Conservation (phyloP, 2,329 filamentous ascomycete species). For the Cladosporium sp. region DNA sequence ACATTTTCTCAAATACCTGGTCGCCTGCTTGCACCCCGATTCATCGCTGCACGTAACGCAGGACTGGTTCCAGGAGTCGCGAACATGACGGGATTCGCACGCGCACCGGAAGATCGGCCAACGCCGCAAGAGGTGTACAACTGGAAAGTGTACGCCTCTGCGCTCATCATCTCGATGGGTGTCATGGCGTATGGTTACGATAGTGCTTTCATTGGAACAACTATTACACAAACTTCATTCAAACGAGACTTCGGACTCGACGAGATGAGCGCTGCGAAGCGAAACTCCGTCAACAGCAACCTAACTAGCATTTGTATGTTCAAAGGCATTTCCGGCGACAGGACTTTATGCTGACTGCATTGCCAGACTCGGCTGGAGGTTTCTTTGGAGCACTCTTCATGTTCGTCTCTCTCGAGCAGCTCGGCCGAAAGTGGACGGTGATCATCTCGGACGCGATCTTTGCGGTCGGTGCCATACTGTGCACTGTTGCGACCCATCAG, state of each 20-base stretch:
- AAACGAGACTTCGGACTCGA: slow-evolving; percentile 39
- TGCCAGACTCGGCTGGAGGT: slow-evolving; percentile 40
- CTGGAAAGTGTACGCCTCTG: slow-evolving; percentile 47
- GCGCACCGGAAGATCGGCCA: slow-evolving; percentile 52
- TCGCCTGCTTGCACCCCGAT: too few relatives aligned
- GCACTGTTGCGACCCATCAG: slow-evolving; percentile 39
- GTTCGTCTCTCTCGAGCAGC: slow-evolving; percentile 41
- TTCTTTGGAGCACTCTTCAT: slow-evolving; percentile 52
- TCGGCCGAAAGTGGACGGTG: slow-evolving; percentile 50
- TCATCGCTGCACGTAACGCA: too few relatives aligned
- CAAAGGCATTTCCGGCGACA: background rate
- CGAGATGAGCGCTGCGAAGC: slow-evolving; percentile 32
- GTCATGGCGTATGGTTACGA: slow-evolving; percentile 49
- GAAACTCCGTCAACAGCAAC: slow-evolving; percentile 42
- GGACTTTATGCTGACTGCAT: background rate
- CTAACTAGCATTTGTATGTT: slow-evolving; percentile 41
- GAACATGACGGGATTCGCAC: slow-evolving; percentile 38
- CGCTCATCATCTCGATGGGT: slow-evolving; percentile 48
- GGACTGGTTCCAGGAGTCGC: background rate
- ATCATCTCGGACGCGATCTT: slow-evolving; percentile 45
- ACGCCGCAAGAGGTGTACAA: slow-evolving; percentile 55
- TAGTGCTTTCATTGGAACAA: slow-evolving; percentile 52
- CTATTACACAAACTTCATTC: slow-evolving; percentile 49
- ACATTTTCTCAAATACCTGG: too few relatives aligned
- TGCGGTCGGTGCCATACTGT: slow-evolving; percentile 43